Evolutionary conservation across 352 stramenopile species (phyloP).

Genomic region (Phytophthora sp.): DNA sequence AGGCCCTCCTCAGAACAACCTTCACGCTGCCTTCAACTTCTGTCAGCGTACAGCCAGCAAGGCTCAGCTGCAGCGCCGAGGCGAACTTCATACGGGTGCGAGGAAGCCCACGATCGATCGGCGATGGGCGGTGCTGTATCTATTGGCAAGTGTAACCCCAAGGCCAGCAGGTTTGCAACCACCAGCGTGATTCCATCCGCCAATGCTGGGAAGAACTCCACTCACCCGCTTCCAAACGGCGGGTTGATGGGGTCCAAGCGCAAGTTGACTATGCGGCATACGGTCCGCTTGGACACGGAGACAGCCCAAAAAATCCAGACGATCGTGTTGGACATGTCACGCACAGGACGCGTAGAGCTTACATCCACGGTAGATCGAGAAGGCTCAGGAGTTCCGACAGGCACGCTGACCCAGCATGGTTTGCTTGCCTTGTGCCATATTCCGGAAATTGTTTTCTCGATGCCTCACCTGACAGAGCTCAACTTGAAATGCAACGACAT

Average conservation of each 20-base stretch:
- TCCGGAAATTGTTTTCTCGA: constrained; percentile 62
- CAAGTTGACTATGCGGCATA: constrained; percentile 46
- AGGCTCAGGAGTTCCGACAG: constrained; percentile 36
- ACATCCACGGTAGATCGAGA: constrained; percentile 60
- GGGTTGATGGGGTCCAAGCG: constrained; percentile 22
- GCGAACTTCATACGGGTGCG: neutral
- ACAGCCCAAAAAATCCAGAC: constrained; percentile 33
- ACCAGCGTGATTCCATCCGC: constrained; percentile 20
- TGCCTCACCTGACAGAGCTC: constrained; percentile 65
- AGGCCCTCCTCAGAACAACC: neutral
- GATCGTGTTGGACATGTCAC: constrained; percentile 62
- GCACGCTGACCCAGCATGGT: constrained; percentile 58
- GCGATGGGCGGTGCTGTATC: constrained; percentile 38
- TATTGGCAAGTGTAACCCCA: constrained; percentile 9
- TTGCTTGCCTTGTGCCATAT: constrained; percentile 57
- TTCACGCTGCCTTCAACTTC: neutral
- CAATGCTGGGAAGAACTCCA: neutral
- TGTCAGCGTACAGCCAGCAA: neutral
- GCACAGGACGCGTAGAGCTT: constrained; percentile 58
- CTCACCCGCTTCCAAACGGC: neutral
- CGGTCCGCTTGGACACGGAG: constrained; percentile 36
- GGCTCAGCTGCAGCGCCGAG: neutral
- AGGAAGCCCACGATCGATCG: neutral
- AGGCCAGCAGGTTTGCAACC: constrained; percentile 4
- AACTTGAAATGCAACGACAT: constrained; percentile 77